These are phyloP conservation scores for Truncatella angustata DNA, from an alignment of 2,329 filamentous ascomycete genomes.

Conservation along the genomic window DNA sequence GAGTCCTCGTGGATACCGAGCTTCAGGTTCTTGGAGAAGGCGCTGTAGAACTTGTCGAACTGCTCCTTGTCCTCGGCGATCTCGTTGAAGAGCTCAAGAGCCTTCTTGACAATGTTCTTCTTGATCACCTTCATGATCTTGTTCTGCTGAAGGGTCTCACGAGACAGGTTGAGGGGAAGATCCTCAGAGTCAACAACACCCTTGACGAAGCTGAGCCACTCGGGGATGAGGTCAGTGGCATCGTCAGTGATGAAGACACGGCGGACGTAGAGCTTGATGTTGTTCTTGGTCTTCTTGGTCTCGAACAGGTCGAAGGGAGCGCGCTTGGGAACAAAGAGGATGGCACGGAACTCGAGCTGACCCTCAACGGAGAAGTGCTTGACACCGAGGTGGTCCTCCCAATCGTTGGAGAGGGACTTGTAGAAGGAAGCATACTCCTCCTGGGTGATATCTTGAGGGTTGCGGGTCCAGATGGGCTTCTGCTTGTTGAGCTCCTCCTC, in stretches of 20 bases:
- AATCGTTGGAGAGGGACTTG: slow-evolving; percentile 99
- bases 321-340: slow-evolving; percentile 99
- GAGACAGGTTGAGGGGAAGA: slow-evolving; percentile 97
- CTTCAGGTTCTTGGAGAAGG: slow-evolving; percentile 99
- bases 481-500: slow-evolving; percentile 99
- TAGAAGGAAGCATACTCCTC: slow-evolving; percentile 99
- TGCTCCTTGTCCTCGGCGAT: slow-evolving; percentile 99
- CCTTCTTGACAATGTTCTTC: slow-evolving; percentile 99
- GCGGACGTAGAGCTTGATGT: slow-evolving; percentile 99
- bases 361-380: slow-evolving; percentile 99
- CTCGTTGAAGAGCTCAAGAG: slow-evolving; percentile 98
- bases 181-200: slow-evolving; percentile 99
- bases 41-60: slow-evolving; percentile 99
- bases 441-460: slow-evolving; percentile 88
- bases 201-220: slow-evolving; percentile 99
- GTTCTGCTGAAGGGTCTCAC: slow-evolving; percentile 99
- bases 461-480: slow-evolving; percentile 99
- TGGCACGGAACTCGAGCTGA: slow-evolving; percentile 99
- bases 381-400: slow-evolving; percentile 98
- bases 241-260: slow-evolving; percentile 99
- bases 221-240: slow-evolving; percentile 96
- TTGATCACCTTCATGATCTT: slow-evolving; percentile 99
- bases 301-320: slow-evolving; percentile 99
- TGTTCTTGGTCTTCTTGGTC: slow-evolving; percentile 99
- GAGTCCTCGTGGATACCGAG: slow-evolving; percentile 99